phyloP scores from a whole-genome alignment of 2,329 filamentous ascomycete genomes.

The Rhynchosporium graminicola region DNA sequence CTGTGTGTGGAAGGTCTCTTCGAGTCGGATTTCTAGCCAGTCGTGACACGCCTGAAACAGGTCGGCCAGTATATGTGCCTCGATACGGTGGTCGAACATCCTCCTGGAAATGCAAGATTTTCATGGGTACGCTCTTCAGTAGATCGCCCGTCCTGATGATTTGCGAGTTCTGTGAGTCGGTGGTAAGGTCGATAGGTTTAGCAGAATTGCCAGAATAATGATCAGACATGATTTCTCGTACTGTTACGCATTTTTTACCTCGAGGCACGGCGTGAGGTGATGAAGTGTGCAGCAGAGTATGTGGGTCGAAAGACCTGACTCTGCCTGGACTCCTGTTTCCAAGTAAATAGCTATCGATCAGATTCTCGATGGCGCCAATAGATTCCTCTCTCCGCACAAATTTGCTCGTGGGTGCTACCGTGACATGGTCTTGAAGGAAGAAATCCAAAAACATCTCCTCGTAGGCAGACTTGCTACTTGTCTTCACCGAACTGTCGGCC shows the following conservation, averaged over 20 bases:
- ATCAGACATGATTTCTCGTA: slow-evolving; percentile 39
- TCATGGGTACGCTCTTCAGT: slow-evolving; percentile 35
- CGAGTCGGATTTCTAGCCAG: slow-evolving; percentile 57
- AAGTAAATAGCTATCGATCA: slow-evolving; percentile 54
- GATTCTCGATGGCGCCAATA: slow-evolving; percentile 50
- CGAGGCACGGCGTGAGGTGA: slow-evolving; percentile 43
- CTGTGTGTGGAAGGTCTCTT: slow-evolving; percentile 58
- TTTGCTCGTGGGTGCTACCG: slow-evolving; percentile 59
- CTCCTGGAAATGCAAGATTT: slow-evolving; percentile 52
- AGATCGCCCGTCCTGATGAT: slow-evolving; percentile 30
- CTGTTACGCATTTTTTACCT: slow-evolving; percentile 42
- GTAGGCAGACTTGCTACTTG: slow-evolving; percentile 52
- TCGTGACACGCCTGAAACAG: slow-evolving; percentile 47
- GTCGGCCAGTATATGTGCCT: slow-evolving; percentile 63
- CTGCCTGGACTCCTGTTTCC: slow-evolving; percentile 50
- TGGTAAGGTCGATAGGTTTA: slow-evolving; percentile 39
- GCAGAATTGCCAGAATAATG: slow-evolving; percentile 29
- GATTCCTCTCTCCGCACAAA: slow-evolving; percentile 61
- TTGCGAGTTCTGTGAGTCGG: slow-evolving; percentile 39
- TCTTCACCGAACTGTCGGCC: slow-evolving; percentile 14
- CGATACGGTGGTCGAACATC: slow-evolving; percentile 71
- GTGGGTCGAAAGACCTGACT: slow-evolving; percentile 47
- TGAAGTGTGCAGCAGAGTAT: slow-evolving; percentile 49
- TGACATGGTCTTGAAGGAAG: slow-evolving; percentile 72
- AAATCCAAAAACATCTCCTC: slow-evolving; percentile 78